These are phyloP conservation scores for Kluyveromyces nonfermentans DNA, from an alignment of 805 yeast genomes.

Conservation along the genomic window DNA sequence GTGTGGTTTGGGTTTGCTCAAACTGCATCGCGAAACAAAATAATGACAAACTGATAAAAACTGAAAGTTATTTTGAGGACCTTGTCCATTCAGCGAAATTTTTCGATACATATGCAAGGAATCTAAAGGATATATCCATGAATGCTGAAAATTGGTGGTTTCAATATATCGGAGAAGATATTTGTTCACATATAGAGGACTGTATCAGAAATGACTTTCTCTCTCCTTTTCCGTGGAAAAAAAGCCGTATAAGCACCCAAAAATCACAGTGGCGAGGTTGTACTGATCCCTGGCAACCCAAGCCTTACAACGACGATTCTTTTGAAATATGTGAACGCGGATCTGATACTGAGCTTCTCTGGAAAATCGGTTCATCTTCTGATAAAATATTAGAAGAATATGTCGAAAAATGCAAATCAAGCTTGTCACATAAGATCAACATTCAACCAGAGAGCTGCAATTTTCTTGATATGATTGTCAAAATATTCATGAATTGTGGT, in stretches of 20 bases:
- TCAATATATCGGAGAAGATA: conserved; percentile 24
- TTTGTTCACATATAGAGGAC: conserved; percentile 16
- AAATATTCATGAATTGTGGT: conserved; percentile 40
- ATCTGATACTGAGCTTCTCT: conserved; percentile 48
- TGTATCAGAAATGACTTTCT: conserved; percentile 10
- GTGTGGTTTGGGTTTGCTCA: conserved; percentile 88
- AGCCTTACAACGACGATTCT: conserved; percentile 7
- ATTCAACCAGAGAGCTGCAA: conserved; percentile 64
- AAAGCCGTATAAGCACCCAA: conserved; percentile 5
- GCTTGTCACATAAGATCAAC: conserved; percentile 45
- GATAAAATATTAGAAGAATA: conserved; percentile 40
- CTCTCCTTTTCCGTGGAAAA: conserved; percentile 19
- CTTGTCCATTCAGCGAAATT: not conserved
- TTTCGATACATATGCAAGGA: not conserved
- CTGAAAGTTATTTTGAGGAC: not conserved
- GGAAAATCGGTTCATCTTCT: conserved; percentile 20
- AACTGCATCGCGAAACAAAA: conserved; percentile 50
- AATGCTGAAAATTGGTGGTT: conserved; percentile 18
- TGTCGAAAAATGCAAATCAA: conserved; percentile 40
- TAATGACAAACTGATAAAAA: not conserved
- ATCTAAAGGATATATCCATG: conserved; percentile 6
- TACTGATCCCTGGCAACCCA: conserved; percentile 8
- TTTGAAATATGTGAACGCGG: conserved; percentile 52
- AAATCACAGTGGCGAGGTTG: conserved; percentile 26
- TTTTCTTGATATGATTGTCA: conserved; percentile 65